Evolutionary conservation across 352 stramenopile genomes (phyloP), one percentile per base, ranked within the genome.

Genomic region (Pythium insidiosum): DNA sequence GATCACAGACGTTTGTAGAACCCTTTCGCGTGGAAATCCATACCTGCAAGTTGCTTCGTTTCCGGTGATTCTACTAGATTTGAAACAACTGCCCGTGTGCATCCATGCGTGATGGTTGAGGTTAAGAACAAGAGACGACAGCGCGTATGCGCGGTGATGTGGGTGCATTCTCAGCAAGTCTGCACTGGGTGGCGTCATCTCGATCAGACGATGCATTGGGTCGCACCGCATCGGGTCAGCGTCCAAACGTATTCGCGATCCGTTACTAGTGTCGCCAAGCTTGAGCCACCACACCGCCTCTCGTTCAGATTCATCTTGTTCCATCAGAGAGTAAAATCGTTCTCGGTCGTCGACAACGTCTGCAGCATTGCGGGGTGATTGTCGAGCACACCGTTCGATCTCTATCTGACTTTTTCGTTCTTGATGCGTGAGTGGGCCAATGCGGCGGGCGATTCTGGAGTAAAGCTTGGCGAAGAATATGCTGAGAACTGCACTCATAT

Each of bases 21-120:
- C 5, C 16, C 45, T 24, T 16, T 45, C 25, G 7, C 45, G 35
- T 11, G 45, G 45, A 21, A 39, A 52, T 20, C 20, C 45, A 15
- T 52, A 52, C 2, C 45, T 16, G 25, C 38, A 44, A 20, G 16
- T 30, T 23, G 9, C 18, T 12, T 6, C 15, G 15, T 15, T 52
- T 9, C 21, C 20, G 15, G 36, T 52, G 7, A 36, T 18, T 9
- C 45, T 7, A 19, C 45, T 52, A 3, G 5, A 6, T 25, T 45
- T 52, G 35, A 45, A 52, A 12, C 45, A 52, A 33, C 45, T 52
- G 10, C 1, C 39, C 10, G 35, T 52, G 23, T 52, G 45, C 6
- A 35, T 44, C 45, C 45, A 52, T 1, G 45, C 12, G 19, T 52
- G 45, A 21, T 34, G 43, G 13, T 44, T 52, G 36, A 44, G 26